These are phyloP conservation scores for Nissolia schottii DNA, from an alignment of 306 rosid species.

Conservation along the genomic window DNA sequence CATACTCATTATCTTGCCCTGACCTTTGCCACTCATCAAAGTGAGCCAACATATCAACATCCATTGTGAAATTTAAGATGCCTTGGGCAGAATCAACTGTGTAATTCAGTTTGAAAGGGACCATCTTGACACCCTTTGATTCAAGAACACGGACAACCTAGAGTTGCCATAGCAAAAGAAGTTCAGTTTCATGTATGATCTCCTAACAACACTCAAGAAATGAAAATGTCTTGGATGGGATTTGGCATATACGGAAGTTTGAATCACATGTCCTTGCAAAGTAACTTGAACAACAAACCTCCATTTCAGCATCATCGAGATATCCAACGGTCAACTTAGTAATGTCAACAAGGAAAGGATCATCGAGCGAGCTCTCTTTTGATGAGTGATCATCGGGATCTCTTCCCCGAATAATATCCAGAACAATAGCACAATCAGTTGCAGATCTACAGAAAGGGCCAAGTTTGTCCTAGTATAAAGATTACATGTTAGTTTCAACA, in stretches of 20 bases:
- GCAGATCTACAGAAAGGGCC: slow-evolving; percentile 82
- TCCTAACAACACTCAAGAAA: background rate
- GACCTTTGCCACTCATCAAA: slow-evolving; percentile 78
- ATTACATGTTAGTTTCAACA: slow-evolving; percentile 17
- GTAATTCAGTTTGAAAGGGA: slow-evolving; percentile 65
- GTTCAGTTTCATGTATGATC: background rate
- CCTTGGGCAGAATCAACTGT: slow-evolving; percentile 67
- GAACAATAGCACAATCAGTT: slow-evolving; percentile 59
- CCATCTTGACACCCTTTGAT: slow-evolving; percentile 61
- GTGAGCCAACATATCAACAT: slow-evolving; percentile 76
- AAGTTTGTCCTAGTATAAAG: slow-evolving; percentile 59
- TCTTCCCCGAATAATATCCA: slow-evolving; percentile 64
- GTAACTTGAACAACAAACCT: slow-evolving; percentile 41
- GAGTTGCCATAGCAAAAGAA: slow-evolving; percentile 9
- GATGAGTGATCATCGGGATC: slow-evolving; percentile 68
- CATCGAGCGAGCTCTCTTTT: slow-evolving; percentile 45
- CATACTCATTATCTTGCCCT: slow-evolving; percentile 55
- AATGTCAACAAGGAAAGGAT: slow-evolving; percentile 63
- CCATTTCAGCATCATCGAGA: slow-evolving; percentile 74
- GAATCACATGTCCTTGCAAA: slow-evolving; percentile 3
- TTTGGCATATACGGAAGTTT: slow-evolving; percentile 11
- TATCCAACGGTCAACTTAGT: slow-evolving; percentile 61
- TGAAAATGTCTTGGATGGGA: background rate
- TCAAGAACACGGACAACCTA: slow-evolving; percentile 63
- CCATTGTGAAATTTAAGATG: slow-evolving; percentile 75